phyloP scores from a whole-genome alignment of 495 filamentous ascomycete genomes.

The Trichocladium antarcticum region DNA sequence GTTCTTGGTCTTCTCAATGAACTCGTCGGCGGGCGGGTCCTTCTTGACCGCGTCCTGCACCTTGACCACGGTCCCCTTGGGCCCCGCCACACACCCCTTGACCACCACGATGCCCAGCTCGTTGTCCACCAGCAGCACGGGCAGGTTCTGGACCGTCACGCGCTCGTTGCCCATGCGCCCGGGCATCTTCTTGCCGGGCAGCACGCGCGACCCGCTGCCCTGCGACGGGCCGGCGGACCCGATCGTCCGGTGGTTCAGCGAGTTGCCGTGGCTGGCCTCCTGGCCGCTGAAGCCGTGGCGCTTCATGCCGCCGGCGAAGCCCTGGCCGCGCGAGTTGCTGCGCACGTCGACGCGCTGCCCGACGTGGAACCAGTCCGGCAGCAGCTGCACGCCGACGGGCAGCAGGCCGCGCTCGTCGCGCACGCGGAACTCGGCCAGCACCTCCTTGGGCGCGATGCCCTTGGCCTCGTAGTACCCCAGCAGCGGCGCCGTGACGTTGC shows the following conservation, averaged over 20 bases:
- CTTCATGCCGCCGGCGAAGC: constrained; percentile 97
- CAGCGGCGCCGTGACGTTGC: constrained; percentile 65
- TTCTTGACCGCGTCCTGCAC: constrained; percentile 91
- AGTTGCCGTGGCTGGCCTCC: constrained; percentile 87
- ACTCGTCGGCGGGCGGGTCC: constrained; percentile 55
- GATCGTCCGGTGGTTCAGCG: constrained; percentile 78
- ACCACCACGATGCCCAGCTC: constrained; percentile 80
- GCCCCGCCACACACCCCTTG: constrained; percentile 72
- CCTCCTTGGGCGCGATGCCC: constrained; percentile 67
- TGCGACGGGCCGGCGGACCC: constrained; percentile 80
- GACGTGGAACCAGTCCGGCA: constrained; percentile 75
- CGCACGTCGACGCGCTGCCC: constrained; percentile 85
- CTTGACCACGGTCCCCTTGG: constrained; percentile 69
- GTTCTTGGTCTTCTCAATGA: constrained; percentile 28
- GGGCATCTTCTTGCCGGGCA: constrained; percentile 94
- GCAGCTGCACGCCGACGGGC: constrained; percentile 58
- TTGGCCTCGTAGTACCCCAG: constrained; percentile 75
- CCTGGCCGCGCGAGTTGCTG: constrained; percentile 69
- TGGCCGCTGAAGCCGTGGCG: constrained; percentile 78
- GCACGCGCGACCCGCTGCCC: constrained; percentile 81
- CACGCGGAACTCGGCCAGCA: constrained; percentile 80
- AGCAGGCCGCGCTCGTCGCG: constrained; percentile 61
- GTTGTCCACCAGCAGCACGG: constrained; percentile 74
- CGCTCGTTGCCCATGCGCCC: constrained; percentile 84
- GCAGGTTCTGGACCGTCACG: constrained; percentile 80